Evolutionary conservation across 2,329 filamentous ascomycete genomes (phyloP), one percentile per base, ranked within the genome.

Genomic region (Cyphellophora europaea): DNA sequence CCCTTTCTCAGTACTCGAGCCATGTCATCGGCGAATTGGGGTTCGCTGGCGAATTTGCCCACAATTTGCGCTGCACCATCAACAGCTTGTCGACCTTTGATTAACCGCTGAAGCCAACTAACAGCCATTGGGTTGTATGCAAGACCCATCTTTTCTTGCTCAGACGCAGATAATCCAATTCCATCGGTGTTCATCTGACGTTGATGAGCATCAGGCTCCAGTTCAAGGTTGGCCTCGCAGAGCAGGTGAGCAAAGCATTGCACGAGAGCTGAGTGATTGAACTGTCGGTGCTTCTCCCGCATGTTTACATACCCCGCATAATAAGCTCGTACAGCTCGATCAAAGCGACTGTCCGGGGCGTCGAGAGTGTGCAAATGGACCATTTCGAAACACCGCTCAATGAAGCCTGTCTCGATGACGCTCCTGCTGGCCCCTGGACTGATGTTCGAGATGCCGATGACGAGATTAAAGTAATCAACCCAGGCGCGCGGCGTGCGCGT

Each of bases 391-490:
- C 74, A 65, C 43, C 66, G 75, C 27, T 62, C 52, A 13, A 88
- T 61, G 47, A 77, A 82, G 15, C 73, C 69, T 19, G 68, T 62
- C 8, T 75, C 69, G 15, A 88, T 62, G 15, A 87, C 5, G 70
- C 52, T 2, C 64, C 62, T 13, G 71, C 65, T 53, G 85, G 78
- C 4, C 65, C 54, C 3, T 63, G 57, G n/a, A 1, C 81, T 80
- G 36, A 84, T 57, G 30, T 62, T 65, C 11, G 76, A 74, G 51
- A 88, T 79, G n/a, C 63, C 63, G n/a, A 71, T 52, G 42, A 88
- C 64, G n/a, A 82, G 68, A 10, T 72, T 71, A 52, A 89, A 89
- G 38, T 80, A 79, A 49, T 89, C 82, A 27, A 78, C 73, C 84
- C 84, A 91, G 3, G 81, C 72, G 37, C 77, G 72, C 17, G n/a